These are phyloP conservation scores for Pisolithus tinctorius DNA, from an alignment of 768 basidiomycete genomes.

Conservation along the genomic window DNA sequence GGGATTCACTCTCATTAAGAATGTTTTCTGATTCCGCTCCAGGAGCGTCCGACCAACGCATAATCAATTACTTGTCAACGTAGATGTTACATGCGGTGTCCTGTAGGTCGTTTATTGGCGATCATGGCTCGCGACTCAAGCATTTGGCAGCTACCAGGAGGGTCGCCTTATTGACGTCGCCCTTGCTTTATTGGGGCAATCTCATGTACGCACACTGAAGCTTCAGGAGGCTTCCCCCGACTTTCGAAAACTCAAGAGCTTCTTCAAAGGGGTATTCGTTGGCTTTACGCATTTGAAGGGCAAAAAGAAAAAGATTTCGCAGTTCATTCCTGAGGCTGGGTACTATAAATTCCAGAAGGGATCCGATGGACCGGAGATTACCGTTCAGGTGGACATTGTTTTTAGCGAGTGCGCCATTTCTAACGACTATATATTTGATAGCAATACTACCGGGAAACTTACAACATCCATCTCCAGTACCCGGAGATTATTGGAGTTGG, in stretches of 20 bases:
- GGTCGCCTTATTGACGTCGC: conserved; percentile 25
- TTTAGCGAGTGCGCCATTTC: neutral
- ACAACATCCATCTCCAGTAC: conserved; percentile 27
- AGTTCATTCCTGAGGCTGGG: conserved; percentile 34
- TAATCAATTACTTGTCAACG: conserved; percentile 35
- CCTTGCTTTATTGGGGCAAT: conserved; percentile 20
- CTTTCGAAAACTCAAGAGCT: conserved; percentile 30
- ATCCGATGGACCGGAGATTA: conserved; percentile 16
- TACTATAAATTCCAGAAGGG: conserved; percentile 33
- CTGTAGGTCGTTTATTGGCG: conserved; percentile 27
- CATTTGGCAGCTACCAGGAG: conserved; percentile 18
- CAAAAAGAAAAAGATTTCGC: conserved; percentile 29
- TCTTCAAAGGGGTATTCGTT: conserved; percentile 32
- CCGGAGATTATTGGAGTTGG: conserved; percentile 36
- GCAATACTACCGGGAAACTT: conserved; percentile 34
- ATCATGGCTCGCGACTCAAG: neutral
- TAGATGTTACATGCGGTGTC: conserved; percentile 41
- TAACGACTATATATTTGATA: conserved; percentile 16
- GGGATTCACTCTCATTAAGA: conserved; percentile 6
- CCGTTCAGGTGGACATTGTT: conserved; percentile 32
- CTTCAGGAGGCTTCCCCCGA: conserved; percentile 13
- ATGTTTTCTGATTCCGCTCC: neutral
- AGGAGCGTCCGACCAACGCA: conserved; percentile 43
- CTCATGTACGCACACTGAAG: conserved; percentile 25
- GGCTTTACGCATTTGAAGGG: conserved; percentile 20